phyloP scores from a whole-genome alignment of 768 basidiomycete genomes.

The Lactifluus pinguis region DNA sequence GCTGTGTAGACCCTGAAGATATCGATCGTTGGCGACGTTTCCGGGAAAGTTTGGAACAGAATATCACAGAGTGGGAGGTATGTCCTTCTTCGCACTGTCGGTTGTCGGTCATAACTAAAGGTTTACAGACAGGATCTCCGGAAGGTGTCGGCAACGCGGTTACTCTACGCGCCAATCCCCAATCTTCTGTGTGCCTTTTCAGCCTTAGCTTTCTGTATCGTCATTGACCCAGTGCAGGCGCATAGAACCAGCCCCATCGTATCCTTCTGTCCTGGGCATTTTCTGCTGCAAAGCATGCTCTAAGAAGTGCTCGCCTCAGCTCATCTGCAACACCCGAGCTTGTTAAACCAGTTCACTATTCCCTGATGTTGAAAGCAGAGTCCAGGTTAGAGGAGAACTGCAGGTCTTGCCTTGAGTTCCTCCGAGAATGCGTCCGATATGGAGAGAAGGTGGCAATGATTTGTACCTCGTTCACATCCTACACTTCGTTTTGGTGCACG shows the following conservation, averaged over 20 bases:
- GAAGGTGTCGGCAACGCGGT: not conserved
- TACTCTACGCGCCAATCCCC: not conserved
- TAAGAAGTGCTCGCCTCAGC: not conserved
- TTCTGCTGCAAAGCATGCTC: not conserved
- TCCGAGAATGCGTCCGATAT: not conserved
- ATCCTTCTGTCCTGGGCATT: not conserved
- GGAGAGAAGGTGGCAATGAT: not conserved
- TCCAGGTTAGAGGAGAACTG: not conserved
- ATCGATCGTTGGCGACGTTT: not conserved
- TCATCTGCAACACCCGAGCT: not conserved
- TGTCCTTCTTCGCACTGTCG: too few relatives aligned
- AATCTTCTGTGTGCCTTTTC: not conserved
- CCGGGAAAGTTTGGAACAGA: not conserved
- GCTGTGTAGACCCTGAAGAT: not conserved
- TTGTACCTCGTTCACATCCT: not conserved
- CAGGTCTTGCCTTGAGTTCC: not conserved
- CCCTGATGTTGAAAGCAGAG: not conserved
- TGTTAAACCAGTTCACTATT: not conserved
- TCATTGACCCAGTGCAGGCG: not conserved
- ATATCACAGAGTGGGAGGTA: not conserved
- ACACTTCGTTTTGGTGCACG: not conserved
- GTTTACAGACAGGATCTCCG: not conserved
- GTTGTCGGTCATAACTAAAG: not conserved
- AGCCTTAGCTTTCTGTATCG: not conserved
- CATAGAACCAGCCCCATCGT: not conserved